Evolutionary conservation across 108 stramenopile species (phyloP).

Genomic region (Cyclotella kingstonii): DNA sequence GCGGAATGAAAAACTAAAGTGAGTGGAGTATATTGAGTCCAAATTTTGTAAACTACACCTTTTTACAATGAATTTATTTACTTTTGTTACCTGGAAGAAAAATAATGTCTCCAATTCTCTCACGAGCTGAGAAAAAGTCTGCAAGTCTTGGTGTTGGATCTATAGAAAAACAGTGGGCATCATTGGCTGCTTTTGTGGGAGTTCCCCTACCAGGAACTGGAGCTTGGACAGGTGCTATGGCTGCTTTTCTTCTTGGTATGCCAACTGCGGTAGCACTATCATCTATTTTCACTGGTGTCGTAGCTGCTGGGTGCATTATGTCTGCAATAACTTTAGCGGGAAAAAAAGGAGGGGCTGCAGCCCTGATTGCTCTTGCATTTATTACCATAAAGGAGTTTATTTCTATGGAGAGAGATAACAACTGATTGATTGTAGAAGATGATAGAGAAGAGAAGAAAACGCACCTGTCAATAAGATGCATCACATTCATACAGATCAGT

Average conservation of each 20-base stretch:
- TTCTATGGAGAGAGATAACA: too few relatives aligned
- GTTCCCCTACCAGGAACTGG: conserved; percentile 96
- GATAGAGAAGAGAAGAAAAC: too few relatives aligned
- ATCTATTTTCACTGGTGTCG: conserved; percentile 90
- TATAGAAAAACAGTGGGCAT: conserved; percentile 83
- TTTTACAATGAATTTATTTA: neutral
- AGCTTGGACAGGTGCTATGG: conserved; percentile 98
- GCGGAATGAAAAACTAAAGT: conserved; percentile 70
- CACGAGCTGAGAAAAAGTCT: conserved; percentile 82
- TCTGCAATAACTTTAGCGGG: conserved; percentile 81
- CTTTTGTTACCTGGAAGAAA: conserved; percentile 30
- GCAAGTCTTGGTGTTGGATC: conserved; percentile 77
- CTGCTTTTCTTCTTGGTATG: conserved; percentile 91
- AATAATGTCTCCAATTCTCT: conserved; percentile 78
- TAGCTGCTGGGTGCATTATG: conserved; percentile 91
- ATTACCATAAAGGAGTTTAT: too few relatives aligned
- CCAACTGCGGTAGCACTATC: conserved; percentile 78
- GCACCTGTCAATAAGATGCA: too few relatives aligned
- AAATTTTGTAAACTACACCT: neutral
- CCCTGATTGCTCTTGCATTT: conserved; percentile 62
- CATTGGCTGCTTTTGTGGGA: conserved; percentile 93
- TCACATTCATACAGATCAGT: too few relatives aligned
- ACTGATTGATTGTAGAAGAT: too few relatives aligned
- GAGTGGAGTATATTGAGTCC: conserved; percentile 16
- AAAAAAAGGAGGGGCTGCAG: conserved; percentile 72